These are phyloP conservation scores for Myotisia sp. DNA, from an alignment of 2,329 filamentous ascomycete genomes.

Conservation along the genomic window DNA sequence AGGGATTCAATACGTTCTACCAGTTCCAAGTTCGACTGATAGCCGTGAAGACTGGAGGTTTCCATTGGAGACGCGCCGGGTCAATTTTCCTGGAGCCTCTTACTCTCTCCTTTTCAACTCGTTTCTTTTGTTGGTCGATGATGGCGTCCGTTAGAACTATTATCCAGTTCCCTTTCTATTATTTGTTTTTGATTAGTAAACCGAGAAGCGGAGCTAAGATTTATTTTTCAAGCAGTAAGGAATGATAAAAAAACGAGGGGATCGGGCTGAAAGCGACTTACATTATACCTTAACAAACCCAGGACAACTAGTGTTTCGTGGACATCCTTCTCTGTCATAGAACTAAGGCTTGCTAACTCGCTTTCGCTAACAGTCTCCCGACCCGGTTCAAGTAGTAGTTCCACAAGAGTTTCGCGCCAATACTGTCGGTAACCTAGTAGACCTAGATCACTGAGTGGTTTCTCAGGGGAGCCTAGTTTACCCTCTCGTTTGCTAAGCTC, in stretches of 20 bases:
- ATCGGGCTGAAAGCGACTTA: conserved; percentile 20
- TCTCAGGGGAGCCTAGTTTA: conserved; percentile 91
- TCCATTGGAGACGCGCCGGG: conserved; percentile 72
- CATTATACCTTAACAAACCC: conserved; percentile 86
- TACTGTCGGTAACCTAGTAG: conserved; percentile 90
- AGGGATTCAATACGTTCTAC: conserved; percentile 33
- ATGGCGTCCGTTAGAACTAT: conserved; percentile 80
- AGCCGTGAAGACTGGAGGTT: conserved; percentile 85
- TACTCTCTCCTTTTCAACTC: conserved; percentile 63
- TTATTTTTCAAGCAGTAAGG: neutral
- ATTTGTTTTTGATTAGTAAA: conserved; percentile 9
- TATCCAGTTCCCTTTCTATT: conserved; percentile 77
- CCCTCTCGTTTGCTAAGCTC: conserved; percentile 90
- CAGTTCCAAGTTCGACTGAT: conserved; percentile 89
- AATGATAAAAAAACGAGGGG: neutral
- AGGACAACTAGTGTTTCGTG: conserved; percentile 86
- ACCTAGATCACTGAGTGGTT: conserved; percentile 86
- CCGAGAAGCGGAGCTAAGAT: neutral
- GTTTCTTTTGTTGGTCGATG: conserved; percentile 52
- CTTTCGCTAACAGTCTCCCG: conserved; percentile 63
- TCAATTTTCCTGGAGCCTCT: conserved; percentile 67
- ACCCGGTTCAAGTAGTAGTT: conserved; percentile 61
- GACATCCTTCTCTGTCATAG: conserved; percentile 97
- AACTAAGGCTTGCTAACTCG: conserved; percentile 59
- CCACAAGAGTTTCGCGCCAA: conserved; percentile 90